A percentile compares a stretch with the other conserved stretches of the same genome.
Evolutionary conservation across 1,284 basidiomycete species (phyloP).

Genomic region (Mycosarcoma maydis): DNA sequence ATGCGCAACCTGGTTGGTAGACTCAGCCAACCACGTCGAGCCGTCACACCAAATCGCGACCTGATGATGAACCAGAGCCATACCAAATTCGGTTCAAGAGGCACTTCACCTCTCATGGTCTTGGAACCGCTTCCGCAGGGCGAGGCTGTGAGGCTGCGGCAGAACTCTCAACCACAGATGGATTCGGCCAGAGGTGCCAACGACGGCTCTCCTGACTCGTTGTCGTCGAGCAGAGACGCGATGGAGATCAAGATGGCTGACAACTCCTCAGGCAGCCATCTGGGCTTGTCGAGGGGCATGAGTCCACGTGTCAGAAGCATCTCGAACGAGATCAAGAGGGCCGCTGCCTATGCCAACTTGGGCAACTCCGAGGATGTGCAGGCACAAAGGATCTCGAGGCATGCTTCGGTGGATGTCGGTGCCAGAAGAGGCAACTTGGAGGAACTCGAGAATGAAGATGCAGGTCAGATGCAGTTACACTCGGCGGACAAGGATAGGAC

Average conservation of each 20-base stretch:
- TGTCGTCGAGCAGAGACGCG: conserved; percentile 1
- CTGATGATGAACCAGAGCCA: conserved; percentile 16
- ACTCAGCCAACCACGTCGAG: conserved; percentile 34
- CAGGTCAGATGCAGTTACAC: background rate
- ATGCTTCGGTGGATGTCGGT: conserved; percentile 21
- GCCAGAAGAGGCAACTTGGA: conserved; percentile 7
- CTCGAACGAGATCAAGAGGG: conserved; percentile 34
- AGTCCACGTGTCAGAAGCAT: conserved; percentile 30
- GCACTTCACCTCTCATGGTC: conserved; percentile 30
- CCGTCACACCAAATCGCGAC: conserved; percentile 37
- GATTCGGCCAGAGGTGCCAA: background rate
- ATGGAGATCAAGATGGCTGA: conserved; percentile 10
- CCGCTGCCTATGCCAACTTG: conserved; percentile 15
- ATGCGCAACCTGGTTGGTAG: conserved; percentile 37
- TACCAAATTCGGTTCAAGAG: conserved; percentile 2
- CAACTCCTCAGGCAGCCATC: background rate
- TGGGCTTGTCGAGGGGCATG: conserved; percentile 16
- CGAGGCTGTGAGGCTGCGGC: conserved; percentile 13
- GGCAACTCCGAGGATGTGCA: conserved; percentile 1
- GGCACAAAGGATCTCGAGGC: conserved; percentile 8
- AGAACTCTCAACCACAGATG: conserved; percentile 40
- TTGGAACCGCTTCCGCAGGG: conserved; percentile 28
- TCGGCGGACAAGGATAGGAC: conserved; percentile 25
- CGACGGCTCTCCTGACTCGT: conserved; percentile 9
- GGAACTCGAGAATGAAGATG: conserved; percentile 8